Evolutionary conservation across 2,329 filamentous ascomycete genomes (phyloP), one percentile per base, ranked within the genome.

Genomic region (Microdochium bolleyi): DNA sequence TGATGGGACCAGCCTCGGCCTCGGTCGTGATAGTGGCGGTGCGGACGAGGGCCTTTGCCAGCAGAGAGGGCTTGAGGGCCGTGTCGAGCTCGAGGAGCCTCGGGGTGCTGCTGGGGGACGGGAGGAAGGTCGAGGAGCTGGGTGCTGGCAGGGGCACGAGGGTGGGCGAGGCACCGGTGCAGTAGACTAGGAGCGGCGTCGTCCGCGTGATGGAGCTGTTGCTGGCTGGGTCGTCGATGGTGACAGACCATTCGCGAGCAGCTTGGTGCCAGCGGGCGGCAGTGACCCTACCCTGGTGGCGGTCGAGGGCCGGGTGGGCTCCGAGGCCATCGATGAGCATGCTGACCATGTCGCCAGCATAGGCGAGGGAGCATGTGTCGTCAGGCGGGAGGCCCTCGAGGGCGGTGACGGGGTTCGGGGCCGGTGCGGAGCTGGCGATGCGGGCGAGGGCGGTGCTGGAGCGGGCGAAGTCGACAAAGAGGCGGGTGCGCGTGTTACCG

Each of bases 401-500:
- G n/a, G 67, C 65, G 3, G 75, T 73, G 49, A 83, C 74, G 19
- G 79, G 76, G 63, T 83, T 83, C 2, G 78, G 75, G 8, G 70
- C 69, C 13, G 70, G 69, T 2, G 75, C 69, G 22, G 66, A 67
- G 50, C 75, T 69, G 49, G 77, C 68, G 48, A 84, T 73, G 19
- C 74, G 65, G 54, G 71, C 69, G 61, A 85, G 83, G 0, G 79
- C 70, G 34, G 73, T 64, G 1, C 79, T 65, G 1, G 74, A 78
- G 19, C 76, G 72, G 19, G 79, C 79, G 63, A 78, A 85, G 25
- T 77, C 70, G 54, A 80, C 67, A 62, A 85, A 85, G 22, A 82
- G 70, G 48, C 74, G 73, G 44, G 81, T 80, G 61, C 81, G 84
- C 53, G 82, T 85, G 62, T 85, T 85, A 59, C 67, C 70, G 10